phyloP scores from a whole-genome alignment of 805 yeast genomes.

The Nakazawaea ambrosiae region DNA sequence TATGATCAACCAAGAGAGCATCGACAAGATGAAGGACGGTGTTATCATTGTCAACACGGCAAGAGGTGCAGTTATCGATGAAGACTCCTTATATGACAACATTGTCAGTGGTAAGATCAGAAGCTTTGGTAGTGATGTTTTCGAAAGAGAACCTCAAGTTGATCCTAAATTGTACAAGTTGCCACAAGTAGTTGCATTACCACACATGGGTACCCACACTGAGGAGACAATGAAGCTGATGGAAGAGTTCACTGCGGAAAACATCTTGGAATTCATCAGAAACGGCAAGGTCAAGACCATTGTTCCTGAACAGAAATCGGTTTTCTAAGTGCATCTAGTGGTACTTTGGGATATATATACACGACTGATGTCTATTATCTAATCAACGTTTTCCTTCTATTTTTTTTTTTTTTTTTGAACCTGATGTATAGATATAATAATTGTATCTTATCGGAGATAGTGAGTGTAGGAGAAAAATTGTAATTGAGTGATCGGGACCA shows the following conservation, averaged over 20 bases:
- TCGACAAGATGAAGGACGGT: slow-evolving; percentile 70
- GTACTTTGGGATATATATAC: no score
- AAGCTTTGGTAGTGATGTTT: slow-evolving; percentile 68
- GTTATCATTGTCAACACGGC: slow-evolving; percentile 79
- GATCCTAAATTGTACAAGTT: slow-evolving; percentile 51
- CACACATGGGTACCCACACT: slow-evolving; percentile 86
- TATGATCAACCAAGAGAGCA: slow-evolving; percentile 50
- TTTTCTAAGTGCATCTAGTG: slow-evolving; percentile 3
- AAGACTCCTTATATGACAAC: slow-evolving; percentile 45
- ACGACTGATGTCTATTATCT: no score
- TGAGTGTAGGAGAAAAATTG: no score
- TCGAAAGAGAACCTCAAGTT: slow-evolving; percentile 70
- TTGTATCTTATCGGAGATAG: no score
- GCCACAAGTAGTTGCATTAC: slow-evolving; percentile 70
- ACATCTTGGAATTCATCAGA: slow-evolving; percentile 48
- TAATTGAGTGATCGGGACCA: no score
- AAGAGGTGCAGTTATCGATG: slow-evolving; percentile 79
- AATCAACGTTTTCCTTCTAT: no score
- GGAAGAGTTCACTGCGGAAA: slow-evolving; percentile 74
- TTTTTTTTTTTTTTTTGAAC: no score
- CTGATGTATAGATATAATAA: no score
- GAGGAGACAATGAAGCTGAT: slow-evolving; percentile 67
- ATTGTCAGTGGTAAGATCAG: slow-evolving; percentile 59
- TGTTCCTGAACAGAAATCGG: slow-evolving; percentile 61
- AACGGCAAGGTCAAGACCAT: slow-evolving; percentile 66